Conservation (phyloP, 129 eudicot genomes). For the Logfia minima region DNA sequence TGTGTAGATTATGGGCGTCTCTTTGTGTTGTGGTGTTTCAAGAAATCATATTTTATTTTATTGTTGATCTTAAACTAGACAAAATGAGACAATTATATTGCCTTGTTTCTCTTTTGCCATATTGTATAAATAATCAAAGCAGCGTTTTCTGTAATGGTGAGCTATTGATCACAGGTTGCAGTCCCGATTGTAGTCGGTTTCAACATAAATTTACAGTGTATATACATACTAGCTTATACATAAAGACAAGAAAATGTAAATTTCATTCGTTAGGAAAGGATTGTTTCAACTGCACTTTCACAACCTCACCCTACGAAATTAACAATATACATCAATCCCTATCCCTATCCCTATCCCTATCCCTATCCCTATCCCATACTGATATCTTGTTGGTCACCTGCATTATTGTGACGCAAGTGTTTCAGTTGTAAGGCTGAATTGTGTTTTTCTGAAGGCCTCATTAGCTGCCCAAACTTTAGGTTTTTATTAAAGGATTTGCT, state of each 20-base stretch:
- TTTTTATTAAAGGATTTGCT: background rate
- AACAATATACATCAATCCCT: too few relatives aligned
- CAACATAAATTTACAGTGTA: background rate
- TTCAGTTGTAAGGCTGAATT: conserved; percentile 33
- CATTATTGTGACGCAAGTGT: conserved; percentile 19
- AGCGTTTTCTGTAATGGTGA: background rate
- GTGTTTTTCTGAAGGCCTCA: conserved; percentile 15
- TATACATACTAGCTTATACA: background rate
- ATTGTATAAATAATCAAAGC: background rate
- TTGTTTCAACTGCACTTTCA: too few relatives aligned
- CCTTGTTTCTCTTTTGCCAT: background rate
- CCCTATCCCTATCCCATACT: too few relatives aligned
- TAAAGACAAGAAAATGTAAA: too few relatives aligned
- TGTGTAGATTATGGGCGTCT: too few relatives aligned
- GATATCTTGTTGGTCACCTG: conserved; percentile 23
- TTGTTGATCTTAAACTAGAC: too few relatives aligned
- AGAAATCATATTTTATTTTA: too few relatives aligned
- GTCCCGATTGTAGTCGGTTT: background rate
- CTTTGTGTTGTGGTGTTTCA: too few relatives aligned
- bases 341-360: too few relatives aligned
- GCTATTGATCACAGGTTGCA: background rate
- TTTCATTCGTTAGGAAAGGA: too few relatives aligned
- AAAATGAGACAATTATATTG: too few relatives aligned
- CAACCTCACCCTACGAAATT: too few relatives aligned
- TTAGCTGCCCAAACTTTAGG: conserved; percentile 9